Percentiles rank a stretch among this genome's conserved stretches.
phyloP scores from a whole-genome alignment of 345 rosid genomes.

The Salix dunnii region DNA sequence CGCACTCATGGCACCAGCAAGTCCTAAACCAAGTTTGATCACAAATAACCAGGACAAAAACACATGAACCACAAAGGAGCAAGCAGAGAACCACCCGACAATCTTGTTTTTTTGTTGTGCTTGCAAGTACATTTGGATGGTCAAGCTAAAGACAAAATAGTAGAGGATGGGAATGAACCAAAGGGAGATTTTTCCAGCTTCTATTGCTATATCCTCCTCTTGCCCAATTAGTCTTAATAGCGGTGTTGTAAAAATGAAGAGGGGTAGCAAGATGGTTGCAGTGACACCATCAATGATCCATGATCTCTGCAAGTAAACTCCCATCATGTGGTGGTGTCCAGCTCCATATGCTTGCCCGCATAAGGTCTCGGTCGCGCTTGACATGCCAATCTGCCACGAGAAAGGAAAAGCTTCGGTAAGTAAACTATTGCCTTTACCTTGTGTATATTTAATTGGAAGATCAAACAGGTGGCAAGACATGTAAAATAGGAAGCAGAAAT shows the following conservation, averaged over 20 bases:
- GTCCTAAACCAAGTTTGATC: constrained; percentile 16
- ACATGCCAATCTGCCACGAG: constrained; percentile 36
- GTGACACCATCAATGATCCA: constrained; percentile 5
- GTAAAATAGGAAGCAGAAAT: too few relatives aligned
- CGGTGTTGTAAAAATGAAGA: constrained; percentile 10
- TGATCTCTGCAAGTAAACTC: constrained; percentile 34
- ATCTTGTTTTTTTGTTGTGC: constrained; percentile 35
- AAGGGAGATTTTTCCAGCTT: constrained; percentile 6
- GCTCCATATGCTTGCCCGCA: constrained; percentile 46
- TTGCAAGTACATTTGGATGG: constrained; percentile 38
- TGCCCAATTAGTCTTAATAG: not conserved
- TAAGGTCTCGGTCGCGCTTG: constrained; percentile 40
- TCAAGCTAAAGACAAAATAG: not conserved
- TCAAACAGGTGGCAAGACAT: constrained; percentile 50
- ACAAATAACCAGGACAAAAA: constrained; percentile 39
- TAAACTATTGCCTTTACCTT: too few relatives aligned
- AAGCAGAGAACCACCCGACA: constrained; percentile 28
- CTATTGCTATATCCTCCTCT: not conserved
- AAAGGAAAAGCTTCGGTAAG: not conserved
- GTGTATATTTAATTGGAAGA: constrained; percentile 36
- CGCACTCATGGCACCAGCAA: constrained; percentile 38
- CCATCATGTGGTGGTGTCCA: constrained; percentile 31
- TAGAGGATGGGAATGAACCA: constrained; percentile 17
- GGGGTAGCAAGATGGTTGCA: constrained; percentile 15
- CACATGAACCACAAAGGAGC: constrained; percentile 22